Conservation (phyloP, 2,329 filamentous ascomycete genomes). For the Fusarium coicis region DNA sequence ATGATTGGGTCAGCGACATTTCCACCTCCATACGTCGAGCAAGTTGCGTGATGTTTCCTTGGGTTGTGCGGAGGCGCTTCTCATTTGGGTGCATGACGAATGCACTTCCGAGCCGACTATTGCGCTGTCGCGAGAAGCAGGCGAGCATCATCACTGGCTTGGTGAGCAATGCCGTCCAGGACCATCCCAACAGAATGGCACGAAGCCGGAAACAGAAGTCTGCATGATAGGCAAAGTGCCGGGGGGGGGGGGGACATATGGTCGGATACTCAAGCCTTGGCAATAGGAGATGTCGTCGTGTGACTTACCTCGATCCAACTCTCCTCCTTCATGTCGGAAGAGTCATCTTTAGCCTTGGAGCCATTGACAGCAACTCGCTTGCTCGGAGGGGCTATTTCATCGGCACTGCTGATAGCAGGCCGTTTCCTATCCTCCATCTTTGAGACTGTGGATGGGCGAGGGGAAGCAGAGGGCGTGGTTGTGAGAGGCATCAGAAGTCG, state of each 20-base stretch:
- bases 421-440: constrained; percentile 99
- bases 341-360: constrained; percentile 66
- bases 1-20: constrained; percentile 42
- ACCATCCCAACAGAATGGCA: constrained; percentile 45
- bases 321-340: constrained; percentile 67
- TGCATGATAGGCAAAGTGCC: constrained; percentile 19
- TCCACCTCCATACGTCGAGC: constrained; percentile 32
- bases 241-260: constrained; percentile 14
- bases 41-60: constrained; percentile 35
- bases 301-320: constrained; percentile 73
- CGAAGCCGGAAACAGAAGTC: constrained; percentile 31
- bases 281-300: constrained; percentile 46
- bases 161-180: constrained; percentile 50
- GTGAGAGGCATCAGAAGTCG: constrained; percentile 86
- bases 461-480: constrained; percentile 74
- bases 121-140: constrained; percentile 45
- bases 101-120: constrained; percentile 44
- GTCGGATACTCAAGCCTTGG: constrained; percentile 24
- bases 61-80: constrained; percentile 32
- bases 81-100: constrained; percentile 33
- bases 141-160: constrained; percentile 51
- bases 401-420: constrained; percentile 81
- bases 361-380: constrained; percentile 95
- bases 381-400: constrained; percentile 86
- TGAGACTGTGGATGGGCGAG: constrained; percentile 82